Conservation (phyloP, 2,329 filamentous ascomycete genomes). For the Penicillium sp. region DNA sequence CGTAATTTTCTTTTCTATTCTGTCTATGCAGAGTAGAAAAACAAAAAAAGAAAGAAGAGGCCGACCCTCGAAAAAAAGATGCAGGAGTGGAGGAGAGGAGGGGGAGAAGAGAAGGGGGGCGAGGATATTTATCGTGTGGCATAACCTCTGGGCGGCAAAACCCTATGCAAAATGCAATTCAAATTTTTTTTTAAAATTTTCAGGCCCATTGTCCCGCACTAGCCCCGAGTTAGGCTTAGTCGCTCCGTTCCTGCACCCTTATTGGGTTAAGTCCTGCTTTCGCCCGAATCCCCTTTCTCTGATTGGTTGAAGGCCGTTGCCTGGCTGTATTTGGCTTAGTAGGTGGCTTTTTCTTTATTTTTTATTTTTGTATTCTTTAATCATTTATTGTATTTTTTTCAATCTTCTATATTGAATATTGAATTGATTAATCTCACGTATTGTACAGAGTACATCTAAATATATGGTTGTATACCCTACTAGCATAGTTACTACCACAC, state of each 20-base stretch:
- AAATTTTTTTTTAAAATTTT: conserved; percentile 26
- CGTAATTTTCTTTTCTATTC: conserved; percentile 27
- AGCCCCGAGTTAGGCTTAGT: conserved; percentile 18
- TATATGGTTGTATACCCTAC: not conserved
- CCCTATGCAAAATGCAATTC: conserved; percentile 13
- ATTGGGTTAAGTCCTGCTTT: conserved; percentile 10
- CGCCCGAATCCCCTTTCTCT: conserved; percentile 5
- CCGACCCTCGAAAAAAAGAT: conserved; percentile 33
- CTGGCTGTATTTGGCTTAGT: not conserved
- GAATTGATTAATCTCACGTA: not conserved
- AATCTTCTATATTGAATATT: not conserved
- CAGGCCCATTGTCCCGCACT: conserved; percentile 25
- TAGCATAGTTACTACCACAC: not conserved
- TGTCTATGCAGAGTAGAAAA: conserved; percentile 36
- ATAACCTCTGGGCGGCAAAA: conserved; percentile 31
- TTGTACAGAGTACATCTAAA: not conserved
- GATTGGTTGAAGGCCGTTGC: conserved; percentile 9
- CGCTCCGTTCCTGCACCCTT: not conserved
- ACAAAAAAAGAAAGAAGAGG: conserved; percentile 32
- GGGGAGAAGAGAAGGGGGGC: conserved; percentile 27
- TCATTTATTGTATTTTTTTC: not conserved
- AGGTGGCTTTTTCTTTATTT: not conserved
- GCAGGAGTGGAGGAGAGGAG: conserved; percentile 24
- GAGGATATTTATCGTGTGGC: conserved; percentile 44
- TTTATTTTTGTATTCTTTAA: not conserved